phyloP scores from a whole-genome alignment of 78 protist species.

The Speleostelium caveatum region DNA sequence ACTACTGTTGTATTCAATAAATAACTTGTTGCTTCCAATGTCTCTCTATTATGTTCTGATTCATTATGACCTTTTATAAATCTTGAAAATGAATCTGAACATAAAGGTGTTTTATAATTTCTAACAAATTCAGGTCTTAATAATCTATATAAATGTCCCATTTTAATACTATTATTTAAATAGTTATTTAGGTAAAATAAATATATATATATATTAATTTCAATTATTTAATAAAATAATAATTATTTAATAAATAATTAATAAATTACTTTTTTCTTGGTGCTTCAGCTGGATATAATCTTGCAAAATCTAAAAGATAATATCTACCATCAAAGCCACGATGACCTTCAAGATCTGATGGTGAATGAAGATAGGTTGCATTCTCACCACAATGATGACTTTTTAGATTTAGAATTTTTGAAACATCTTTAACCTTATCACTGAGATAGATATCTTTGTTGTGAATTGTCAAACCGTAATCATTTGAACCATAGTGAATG shows the following conservation, averaged over 20 bases:
- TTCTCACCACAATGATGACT: conserved; percentile 70
- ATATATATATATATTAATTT: too few relatives aligned
- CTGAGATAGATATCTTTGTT: conserved; percentile 1
- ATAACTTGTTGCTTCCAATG: conserved; percentile 71
- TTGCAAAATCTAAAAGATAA: conserved; percentile 81
- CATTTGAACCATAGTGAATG: conserved; percentile 64
- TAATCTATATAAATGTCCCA: conserved; percentile 77
- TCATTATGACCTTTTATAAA: conserved; percentile 75
- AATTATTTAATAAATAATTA: not conserved
- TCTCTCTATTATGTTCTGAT: conserved; percentile 67
- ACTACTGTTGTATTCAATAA: conserved; percentile 45
- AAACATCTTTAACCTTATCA: conserved; percentile 24
- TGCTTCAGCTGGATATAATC: conserved; percentile 80
- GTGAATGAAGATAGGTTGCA: conserved; percentile 38
- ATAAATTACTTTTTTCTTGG: conserved; percentile 53
- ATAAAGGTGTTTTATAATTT: conserved; percentile 65
- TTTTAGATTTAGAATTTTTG: conserved; percentile 66
- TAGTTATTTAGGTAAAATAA: too few relatives aligned
- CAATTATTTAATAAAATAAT: not conserved
- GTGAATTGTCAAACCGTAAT: conserved; percentile 78
- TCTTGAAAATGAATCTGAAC: conserved; percentile 69
- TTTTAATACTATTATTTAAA: conserved; percentile 42
- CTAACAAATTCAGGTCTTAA: conserved; percentile 86
- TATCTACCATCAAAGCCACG: conserved; percentile 71
- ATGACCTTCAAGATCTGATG: conserved; percentile 77